Evolutionary conservation across 352 stramenopile species (phyloP).

Genomic region (Globisporangium barbulae): DNA sequence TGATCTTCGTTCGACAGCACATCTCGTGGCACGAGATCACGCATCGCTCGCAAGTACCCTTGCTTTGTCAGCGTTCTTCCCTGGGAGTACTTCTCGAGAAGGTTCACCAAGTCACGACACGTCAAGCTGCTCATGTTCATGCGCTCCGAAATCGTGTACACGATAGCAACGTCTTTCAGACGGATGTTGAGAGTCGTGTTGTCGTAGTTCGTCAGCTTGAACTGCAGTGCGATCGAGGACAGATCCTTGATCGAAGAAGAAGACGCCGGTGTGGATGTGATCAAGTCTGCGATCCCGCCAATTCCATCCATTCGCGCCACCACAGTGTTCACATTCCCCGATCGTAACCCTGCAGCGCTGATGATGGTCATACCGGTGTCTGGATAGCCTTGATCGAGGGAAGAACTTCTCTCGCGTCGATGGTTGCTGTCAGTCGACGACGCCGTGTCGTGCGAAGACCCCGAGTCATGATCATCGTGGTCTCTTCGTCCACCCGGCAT

Average conservation of each 20-base stretch:
- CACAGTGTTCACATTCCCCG: slow-evolving; percentile 31
- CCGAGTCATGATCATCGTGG: slow-evolving; percentile 40
- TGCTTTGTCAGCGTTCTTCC: slow-evolving; percentile 69
- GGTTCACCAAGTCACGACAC: slow-evolving; percentile 58
- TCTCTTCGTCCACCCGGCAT: slow-evolving; percentile 13
- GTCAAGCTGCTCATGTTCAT: slow-evolving; percentile 77
- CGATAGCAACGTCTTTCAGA: slow-evolving; percentile 81
- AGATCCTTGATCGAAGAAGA: slow-evolving; percentile 48
- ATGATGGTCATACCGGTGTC: slow-evolving; percentile 32
- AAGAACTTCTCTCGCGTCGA: slow-evolving; percentile 32
- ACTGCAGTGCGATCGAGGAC: slow-evolving; percentile 74
- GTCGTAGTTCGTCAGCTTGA: slow-evolving; percentile 87
- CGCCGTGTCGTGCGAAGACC: slow-evolving; percentile 61
- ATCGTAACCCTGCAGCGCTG: slow-evolving; percentile 37
- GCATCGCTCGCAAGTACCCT: slow-evolving; percentile 76
- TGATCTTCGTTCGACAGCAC: slow-evolving; percentile 81
- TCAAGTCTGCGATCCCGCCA: slow-evolving; percentile 54
- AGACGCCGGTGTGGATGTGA: slow-evolving; percentile 47
- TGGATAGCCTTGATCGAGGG: slow-evolving; percentile 40
- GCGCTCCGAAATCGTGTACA: slow-evolving; percentile 85
- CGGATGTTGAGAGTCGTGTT: slow-evolving; percentile 77
- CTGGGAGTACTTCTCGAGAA: slow-evolving; percentile 66
- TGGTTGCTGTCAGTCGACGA: slow-evolving; percentile 61
- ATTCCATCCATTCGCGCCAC: slow-evolving; percentile 55
- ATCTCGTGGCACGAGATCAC: slow-evolving; percentile 66